phyloP scores from a whole-genome alignment of 257 asterid species.

The Euphrasia confusa region DNA sequence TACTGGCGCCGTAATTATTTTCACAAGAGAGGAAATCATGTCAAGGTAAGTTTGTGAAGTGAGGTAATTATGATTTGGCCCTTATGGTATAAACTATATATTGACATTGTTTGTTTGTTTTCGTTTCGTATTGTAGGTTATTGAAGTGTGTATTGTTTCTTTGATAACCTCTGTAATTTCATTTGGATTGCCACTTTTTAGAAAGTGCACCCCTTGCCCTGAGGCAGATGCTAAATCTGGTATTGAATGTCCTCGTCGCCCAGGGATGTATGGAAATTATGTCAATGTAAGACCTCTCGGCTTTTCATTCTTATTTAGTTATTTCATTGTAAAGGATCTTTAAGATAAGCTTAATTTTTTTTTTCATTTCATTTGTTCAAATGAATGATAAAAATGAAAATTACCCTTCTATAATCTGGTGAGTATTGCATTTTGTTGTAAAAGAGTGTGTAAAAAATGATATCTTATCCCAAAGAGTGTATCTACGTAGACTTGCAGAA shows the following conservation, averaged over 20 bases:
- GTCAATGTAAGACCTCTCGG: slow-evolving; percentile 69
- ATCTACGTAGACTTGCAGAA: no score
- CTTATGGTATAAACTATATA: slow-evolving; percentile 10
- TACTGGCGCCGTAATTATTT: slow-evolving; percentile 87
- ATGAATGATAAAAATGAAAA: no score
- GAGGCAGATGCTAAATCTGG: slow-evolving; percentile 69
- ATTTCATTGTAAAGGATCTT: background rate
- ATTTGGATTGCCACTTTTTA: slow-evolving; percentile 88
- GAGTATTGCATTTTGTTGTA: no score
- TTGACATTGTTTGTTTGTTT: slow-evolving; percentile 19
- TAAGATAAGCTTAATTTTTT: no score
- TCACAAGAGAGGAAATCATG: slow-evolving; percentile 86
- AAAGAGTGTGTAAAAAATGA: no score
- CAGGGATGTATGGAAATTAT: slow-evolving; percentile 97
- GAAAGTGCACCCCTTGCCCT: slow-evolving; percentile 92
- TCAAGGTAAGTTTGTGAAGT: slow-evolving; percentile 58
- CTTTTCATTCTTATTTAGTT: slow-evolving; percentile 12
- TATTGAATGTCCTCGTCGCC: slow-evolving; percentile 96
- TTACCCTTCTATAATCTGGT: no score
- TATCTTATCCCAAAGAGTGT: no score
- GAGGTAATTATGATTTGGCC: slow-evolving; percentile 19
- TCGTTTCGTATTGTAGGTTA: slow-evolving; percentile 42
- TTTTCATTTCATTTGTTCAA: no score
- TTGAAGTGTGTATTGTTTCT: slow-evolving; percentile 90
- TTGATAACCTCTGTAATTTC: slow-evolving; percentile 78